Evolutionary conservation across 139 green algal genomes (phyloP), one percentile per base, ranked within the genome.

Genomic region (Coelastrella sp.): DNA sequence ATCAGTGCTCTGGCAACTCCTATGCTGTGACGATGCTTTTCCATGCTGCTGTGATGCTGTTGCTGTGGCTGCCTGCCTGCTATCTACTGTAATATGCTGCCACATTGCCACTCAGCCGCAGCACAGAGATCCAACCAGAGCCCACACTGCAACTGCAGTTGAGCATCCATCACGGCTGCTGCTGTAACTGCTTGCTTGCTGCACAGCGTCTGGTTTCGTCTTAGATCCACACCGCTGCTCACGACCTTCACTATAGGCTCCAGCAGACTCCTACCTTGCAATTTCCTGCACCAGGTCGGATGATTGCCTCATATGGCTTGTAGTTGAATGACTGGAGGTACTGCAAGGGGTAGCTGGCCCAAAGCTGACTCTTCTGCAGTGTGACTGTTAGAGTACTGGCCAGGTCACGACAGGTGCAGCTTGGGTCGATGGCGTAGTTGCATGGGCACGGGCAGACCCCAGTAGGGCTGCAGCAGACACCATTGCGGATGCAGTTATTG

Each of bases 401-500:
- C 57, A 98, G 85, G 89, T 98, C 95, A 11, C 95, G 93, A 89
- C 96, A 98, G 13, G 20, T 77, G 89, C 96, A 98, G 47, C 0
- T 73, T 0, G 87, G 6, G 68, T 98, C 96, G 0, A 86, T 89
- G 0, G 92, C 93, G 23, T 97, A 96, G 89, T 95, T 94, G 93
- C 96, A 98, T 56, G 75, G 91, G 92, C 96, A 98, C 56, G 96
- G 96, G 88, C 96, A 98, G 20, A 64, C 14, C 8, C 93, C 93
- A 4, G 82, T 91, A 0, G 94, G 57, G 76, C 94, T 97, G 92
- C 89, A 88, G 2, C 5, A 32, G 61, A 10, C 10, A 68, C 10
- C 7, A 68, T 68, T 68, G 61, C 10, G 61, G 61, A 68, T 10
- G 7, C 61, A 68, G 10, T n/a, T n/a, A n/a, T n/a, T n/a, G n/a